Conservation (phyloP, 2,329 filamentous ascomycete genomes). For the Trichoderma hamatum region DNA sequence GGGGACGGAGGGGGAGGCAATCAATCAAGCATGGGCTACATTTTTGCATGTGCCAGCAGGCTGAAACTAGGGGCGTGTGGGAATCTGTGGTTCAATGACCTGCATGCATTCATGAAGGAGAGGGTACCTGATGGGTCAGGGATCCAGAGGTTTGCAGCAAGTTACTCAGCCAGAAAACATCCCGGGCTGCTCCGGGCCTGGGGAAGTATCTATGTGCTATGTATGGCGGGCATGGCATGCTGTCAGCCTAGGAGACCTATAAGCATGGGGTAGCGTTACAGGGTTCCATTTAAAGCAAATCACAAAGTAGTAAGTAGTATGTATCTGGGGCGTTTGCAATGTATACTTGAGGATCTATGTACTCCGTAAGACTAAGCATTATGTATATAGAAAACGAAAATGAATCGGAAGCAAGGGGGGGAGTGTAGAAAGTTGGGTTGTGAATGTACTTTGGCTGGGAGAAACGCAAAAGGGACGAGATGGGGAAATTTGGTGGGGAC, state of each 20-base stretch:
- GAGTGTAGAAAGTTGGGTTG: background rate
- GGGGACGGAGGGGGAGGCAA: constrained; percentile 1
- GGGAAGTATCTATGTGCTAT: background rate
- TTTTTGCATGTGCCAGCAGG: background rate
- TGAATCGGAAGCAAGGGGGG: constrained; percentile 31
- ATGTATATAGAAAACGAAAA: constrained; percentile 34
- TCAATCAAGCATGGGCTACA: background rate
- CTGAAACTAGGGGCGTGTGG: background rate
- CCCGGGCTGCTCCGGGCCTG: background rate
- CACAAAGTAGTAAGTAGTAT: background rate
- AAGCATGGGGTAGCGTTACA: background rate
- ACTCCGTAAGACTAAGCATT: background rate
- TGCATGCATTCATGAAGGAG: constrained; percentile 1
- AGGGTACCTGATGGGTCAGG: background rate
- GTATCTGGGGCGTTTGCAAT: background rate
- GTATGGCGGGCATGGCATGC: background rate
- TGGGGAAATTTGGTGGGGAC: background rate
- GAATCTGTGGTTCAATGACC: constrained; percentile 2
- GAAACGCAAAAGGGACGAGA: background rate
- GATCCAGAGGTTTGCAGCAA: background rate
- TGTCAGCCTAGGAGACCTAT: background rate
- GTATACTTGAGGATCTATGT: background rate
- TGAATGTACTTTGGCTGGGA: background rate
- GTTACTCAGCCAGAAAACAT: background rate
- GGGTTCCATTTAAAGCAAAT: background rate